Evolutionary conservation across 208 protist species (phyloP), one percentile per base, ranked within the genome.

Genomic region (Leishmania martiniquensis): DNA sequence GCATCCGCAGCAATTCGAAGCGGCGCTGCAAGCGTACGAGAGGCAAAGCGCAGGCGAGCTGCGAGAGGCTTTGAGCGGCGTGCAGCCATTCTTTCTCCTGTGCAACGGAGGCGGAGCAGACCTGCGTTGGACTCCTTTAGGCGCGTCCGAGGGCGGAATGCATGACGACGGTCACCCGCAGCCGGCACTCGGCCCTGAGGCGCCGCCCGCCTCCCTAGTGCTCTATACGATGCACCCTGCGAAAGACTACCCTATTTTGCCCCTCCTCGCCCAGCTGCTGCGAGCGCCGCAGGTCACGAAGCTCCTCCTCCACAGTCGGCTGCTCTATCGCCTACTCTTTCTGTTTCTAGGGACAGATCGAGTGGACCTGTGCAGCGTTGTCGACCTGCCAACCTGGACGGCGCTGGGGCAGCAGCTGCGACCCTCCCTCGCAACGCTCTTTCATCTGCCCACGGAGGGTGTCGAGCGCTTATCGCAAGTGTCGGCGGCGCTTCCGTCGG

Each of bases 301-400:
- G 65, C 75, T 96, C 29, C 55, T 94, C 12, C 63, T 92, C 12
- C 88, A 90, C 59, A 80, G 86, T 9, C 81, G 65, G 32, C 76
- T 85, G 49, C 69, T 96, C 32, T 92, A 91, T 73, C 89, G 82
- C 4, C 77, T 94, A 17, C 85, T 96, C 2, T 94, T 94, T 68
- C 39, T 90, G 9, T 95, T 90, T 75, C 84, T 96, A 15, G 92
- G 92, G 49, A 95, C 90, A 7, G 92, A 96, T 55, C 87, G 90
- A 2, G 81, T 96, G 20, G 86, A 89, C 7, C 77, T 95, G 25
- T 52, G 80, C 25, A 88, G 85, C 52, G 81, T 96, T 25, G 88
- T 96, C 39, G 90, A 96, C 77, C 10, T 94, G 13, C 72, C 49
- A 0, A 80, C 85, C 1, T 93, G 89, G 81, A 73, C 81, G 17